Percentiles rank a stretch among this genome's conserved stretches.
Evolutionary conservation across 768 basidiomycete genomes (phyloP).

Genomic region (Lactarius pseudohatsudake): DNA sequence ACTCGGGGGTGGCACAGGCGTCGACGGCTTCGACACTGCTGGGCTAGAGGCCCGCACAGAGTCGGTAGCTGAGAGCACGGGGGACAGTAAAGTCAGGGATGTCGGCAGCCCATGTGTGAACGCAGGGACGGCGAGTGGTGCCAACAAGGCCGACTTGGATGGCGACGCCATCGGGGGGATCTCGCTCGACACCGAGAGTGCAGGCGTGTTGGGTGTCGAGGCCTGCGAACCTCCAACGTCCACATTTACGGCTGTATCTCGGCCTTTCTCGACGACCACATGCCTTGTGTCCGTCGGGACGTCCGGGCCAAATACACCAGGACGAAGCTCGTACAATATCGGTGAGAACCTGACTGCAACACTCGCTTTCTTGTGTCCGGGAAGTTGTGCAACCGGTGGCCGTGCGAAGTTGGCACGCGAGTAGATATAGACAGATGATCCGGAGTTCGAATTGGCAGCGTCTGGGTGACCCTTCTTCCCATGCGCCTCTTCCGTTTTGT

Average conservation of each 20-base stretch:
- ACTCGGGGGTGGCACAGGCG: constrained; percentile 46
- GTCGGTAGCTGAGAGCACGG: constrained; percentile 52
- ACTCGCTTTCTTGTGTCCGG: constrained; percentile 94
- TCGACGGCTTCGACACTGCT: constrained; percentile 43
- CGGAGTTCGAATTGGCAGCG: constrained; percentile 39
- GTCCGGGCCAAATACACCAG: constrained; percentile 45
- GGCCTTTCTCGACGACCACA: constrained; percentile 66
- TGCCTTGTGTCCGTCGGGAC: constrained; percentile 46
- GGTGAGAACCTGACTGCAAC: constrained; percentile 95
- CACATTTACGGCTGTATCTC: constrained; percentile 59
- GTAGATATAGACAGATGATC: constrained; percentile 87
- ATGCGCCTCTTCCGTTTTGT: constrained; percentile 41
- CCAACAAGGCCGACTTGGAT: constrained; percentile 27
- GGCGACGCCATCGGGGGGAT: constrained; percentile 28
- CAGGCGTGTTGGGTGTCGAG: constrained; percentile 18
- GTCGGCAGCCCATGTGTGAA: constrained; percentile 11
- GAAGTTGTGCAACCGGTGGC: constrained; percentile 90
- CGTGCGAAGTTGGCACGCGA: constrained; percentile 91
- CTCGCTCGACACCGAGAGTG: constrained; percentile 23
- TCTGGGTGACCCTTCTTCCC: constrained; percentile 60
- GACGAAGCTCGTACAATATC: constrained; percentile 85
- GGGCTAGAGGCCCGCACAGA: constrained; percentile 37
- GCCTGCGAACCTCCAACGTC: constrained; percentile 40
- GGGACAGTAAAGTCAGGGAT: constrained; percentile 41
- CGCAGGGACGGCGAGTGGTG: constrained; percentile 28